These are phyloP conservation scores for Carex parvula DNA, from an alignment of 176 grass and related monocot genomes.

Conservation along the genomic window DNA sequence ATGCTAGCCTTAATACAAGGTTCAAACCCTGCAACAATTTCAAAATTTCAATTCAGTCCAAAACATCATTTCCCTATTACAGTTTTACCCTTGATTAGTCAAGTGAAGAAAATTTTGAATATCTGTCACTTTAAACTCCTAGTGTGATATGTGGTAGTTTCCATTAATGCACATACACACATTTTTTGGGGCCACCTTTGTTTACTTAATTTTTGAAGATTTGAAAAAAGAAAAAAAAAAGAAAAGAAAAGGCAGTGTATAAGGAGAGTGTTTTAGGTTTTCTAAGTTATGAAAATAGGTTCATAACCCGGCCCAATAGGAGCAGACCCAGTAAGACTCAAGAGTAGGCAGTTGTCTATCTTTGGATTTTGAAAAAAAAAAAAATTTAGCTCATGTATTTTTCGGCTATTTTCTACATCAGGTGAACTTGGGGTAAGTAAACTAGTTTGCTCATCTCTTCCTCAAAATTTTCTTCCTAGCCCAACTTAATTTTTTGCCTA, in stretches of 20 bases:
- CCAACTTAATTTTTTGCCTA: too few species aligned
- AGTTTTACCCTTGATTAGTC: constrained; percentile 11
- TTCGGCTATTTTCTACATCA: too few species aligned
- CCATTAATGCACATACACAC: not conserved
- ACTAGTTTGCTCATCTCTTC: too few species aligned
- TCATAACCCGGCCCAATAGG: not conserved
- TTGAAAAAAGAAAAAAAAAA: not conserved
- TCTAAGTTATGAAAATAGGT: not conserved
- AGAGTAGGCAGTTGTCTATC: too few species aligned
- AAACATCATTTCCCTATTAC: not conserved
- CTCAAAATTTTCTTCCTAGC: too few species aligned
- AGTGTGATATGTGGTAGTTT: not conserved
- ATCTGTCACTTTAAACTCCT: not conserved
- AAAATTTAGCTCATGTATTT: too few species aligned
- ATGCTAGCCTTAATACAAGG: constrained; percentile 85
- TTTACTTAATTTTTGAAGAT: not conserved
- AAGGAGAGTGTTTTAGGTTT: not conserved
- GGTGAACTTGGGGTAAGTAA: too few species aligned
- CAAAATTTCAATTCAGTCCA: constrained; percentile 35
- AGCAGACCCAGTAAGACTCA: too few species aligned
- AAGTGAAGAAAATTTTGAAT: not conserved
- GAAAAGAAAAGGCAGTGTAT: not conserved
- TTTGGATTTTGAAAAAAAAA: too few species aligned
- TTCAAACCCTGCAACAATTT: constrained; percentile 71
- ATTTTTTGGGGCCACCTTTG: not conserved